Conservation (phyloP, 768 basidiomycete genomes). For the Goffeauzyma gilvescens region DNA sequence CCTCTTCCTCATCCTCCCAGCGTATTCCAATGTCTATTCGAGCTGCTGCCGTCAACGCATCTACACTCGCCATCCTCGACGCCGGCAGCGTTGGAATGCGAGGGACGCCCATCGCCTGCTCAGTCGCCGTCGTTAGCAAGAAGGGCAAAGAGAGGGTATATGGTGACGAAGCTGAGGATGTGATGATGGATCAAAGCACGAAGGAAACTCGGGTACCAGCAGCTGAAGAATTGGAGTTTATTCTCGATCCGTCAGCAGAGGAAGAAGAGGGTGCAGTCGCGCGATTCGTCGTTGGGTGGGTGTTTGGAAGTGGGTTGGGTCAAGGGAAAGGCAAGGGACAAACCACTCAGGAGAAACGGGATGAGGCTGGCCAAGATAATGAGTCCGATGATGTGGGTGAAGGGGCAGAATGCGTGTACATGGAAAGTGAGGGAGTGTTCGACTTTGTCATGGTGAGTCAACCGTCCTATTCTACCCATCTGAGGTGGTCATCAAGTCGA, state of each 20-base stretch:
- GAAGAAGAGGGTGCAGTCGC: slow-evolving; percentile 2
- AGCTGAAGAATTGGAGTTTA: slow-evolving; percentile 11
- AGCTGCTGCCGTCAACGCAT: slow-evolving; percentile 31
- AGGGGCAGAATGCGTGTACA: slow-evolving; percentile 12
- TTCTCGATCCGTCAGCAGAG: slow-evolving; percentile 15
- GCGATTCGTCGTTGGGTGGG: slow-evolving; percentile 24
- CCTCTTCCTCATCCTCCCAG: slow-evolving; percentile 8
- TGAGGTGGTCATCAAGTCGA: not conserved
- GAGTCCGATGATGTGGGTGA: slow-evolving; percentile 6
- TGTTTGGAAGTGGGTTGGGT: slow-evolving; percentile 20
- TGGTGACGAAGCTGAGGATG: slow-evolving; percentile 5
- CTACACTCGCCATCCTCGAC: slow-evolving; percentile 28
- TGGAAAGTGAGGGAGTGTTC: slow-evolving; percentile 26
- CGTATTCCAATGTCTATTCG: slow-evolving; percentile 11
- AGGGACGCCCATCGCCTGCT: slow-evolving; percentile 24
- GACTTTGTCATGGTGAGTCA: slow-evolving; percentile 6
- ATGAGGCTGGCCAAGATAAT: too few relatives aligned
- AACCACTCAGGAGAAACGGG: too few relatives aligned
- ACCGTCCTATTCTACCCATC: not conserved
- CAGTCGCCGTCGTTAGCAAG: slow-evolving; percentile 11
- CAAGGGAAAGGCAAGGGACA: slow-evolving; percentile 7
- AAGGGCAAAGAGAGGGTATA: not conserved
- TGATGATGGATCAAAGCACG: not conserved
- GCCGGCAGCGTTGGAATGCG: slow-evolving; percentile 24
- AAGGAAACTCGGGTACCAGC: too few relatives aligned